A percentile compares a stretch with the other conserved stretches of the same genome.
These are phyloP conservation scores for Taphrina confusa DNA, from an alignment of 1,139 yeast genomes.

Conservation along the genomic window DNA sequence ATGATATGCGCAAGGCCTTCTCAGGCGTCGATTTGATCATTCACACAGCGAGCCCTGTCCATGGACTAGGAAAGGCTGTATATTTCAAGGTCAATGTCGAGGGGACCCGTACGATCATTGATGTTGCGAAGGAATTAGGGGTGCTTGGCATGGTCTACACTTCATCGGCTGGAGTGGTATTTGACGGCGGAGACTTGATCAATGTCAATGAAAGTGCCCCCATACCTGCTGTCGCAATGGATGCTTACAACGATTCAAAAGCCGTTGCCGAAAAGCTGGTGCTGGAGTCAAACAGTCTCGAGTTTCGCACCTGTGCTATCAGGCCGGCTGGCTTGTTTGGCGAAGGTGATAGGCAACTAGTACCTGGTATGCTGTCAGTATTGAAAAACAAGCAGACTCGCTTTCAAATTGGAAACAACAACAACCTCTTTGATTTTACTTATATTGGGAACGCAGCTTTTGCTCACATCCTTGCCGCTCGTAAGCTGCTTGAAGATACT, in stretches of 20 bases:
- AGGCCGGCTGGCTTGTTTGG: conserved; percentile 99
- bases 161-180: conserved; percentile 95
- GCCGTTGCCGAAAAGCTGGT: conserved; percentile 82
- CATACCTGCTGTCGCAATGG: conserved; percentile 88
- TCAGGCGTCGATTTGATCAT: conserved; percentile 68
- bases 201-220: conserved; percentile 91
- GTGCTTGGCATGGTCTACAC: conserved; percentile 83
- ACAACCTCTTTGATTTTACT: conserved; percentile 92
- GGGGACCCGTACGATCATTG: conserved; percentile 77
- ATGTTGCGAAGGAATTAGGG: conserved; percentile 58
- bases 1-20: conserved; percentile 69
- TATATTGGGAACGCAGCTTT: conserved; percentile 99
- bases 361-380: conserved; percentile 86
- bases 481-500: conserved; percentile 56
- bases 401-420: conserved; percentile 91
- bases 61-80: conserved; percentile 74
- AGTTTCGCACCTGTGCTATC: conserved; percentile 76
- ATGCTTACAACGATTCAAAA: conserved; percentile 92
- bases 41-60: conserved; percentile 96
- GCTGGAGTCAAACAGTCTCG: conserved; percentile 57
- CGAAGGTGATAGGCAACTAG: conserved; percentile 95
- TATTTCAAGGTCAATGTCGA: conserved; percentile 88
- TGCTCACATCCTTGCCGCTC: conserved; percentile 90
- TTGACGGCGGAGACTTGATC: conserved; percentile 84
- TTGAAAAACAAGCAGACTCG: conserved; percentile 83